These are phyloP conservation scores for Blumeria hordei DNA, from an alignment of 2,329 filamentous ascomycete species.

Conservation along the genomic window DNA sequence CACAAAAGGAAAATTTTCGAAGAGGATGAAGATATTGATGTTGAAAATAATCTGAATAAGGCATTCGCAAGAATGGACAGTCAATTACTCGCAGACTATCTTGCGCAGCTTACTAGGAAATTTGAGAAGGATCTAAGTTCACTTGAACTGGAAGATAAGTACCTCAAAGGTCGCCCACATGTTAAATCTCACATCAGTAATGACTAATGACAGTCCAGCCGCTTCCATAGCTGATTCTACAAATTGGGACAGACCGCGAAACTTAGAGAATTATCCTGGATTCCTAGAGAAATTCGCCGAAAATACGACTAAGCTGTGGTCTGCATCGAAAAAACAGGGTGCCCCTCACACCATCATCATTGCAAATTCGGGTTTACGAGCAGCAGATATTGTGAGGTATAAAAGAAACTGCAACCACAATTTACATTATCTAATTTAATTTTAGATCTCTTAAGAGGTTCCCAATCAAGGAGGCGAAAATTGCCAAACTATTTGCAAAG, in stretches of 20 bases:
- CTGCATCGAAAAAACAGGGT: constrained; percentile 42
- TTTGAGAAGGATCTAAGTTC: constrained; percentile 62
- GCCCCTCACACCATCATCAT: constrained; percentile 72
- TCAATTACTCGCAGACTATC: constrained; percentile 59
- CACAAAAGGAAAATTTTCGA: constrained; percentile 33
- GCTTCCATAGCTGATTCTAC: constrained; percentile 59
- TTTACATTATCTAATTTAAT: background rate
- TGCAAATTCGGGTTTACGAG: constrained; percentile 61
- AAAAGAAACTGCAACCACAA: constrained; percentile 1
- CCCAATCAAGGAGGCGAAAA: constrained; percentile 49
- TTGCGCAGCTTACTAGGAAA: constrained; percentile 53
- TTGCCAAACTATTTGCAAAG: constrained; percentile 91
- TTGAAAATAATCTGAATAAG: constrained; percentile 53
- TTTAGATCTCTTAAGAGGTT: constrained; percentile 48
- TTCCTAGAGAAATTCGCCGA: constrained; percentile 49
- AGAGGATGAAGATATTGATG: constrained; percentile 34
- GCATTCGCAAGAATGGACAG: constrained; percentile 65
- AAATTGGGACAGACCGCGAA: constrained; percentile 41
- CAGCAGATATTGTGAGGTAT: constrained; percentile 60
- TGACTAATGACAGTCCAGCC: constrained; percentile 22
- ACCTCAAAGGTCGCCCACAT: constrained; percentile 39
- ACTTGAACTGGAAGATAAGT: constrained; percentile 64
- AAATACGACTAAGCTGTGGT: constrained; percentile 30
- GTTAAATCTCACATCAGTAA: background rate
- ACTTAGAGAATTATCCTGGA: constrained; percentile 45